Evolutionary conservation across 139 green algal genomes (phyloP).

Genomic region (Chlamydomonas sphaeroides): DNA sequence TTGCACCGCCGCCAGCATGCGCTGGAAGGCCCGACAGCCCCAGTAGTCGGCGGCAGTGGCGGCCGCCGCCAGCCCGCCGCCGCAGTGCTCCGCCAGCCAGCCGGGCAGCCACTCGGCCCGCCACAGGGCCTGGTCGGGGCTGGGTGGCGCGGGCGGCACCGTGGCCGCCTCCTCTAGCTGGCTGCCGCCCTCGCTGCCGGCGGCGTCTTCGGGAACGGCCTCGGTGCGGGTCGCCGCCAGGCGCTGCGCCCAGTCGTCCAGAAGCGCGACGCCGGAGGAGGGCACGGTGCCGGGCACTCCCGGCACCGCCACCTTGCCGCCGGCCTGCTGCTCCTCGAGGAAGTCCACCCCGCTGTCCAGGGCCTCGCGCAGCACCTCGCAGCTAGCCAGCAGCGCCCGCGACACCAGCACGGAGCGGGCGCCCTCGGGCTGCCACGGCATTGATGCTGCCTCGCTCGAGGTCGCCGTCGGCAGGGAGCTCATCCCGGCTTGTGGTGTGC

Average conservation of each 20-base stretch:
- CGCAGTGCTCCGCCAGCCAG: background rate
- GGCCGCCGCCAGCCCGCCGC: background rate
- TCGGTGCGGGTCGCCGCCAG: background rate
- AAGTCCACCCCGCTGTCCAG: background rate
- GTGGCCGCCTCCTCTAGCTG: no score
- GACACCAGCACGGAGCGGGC: background rate
- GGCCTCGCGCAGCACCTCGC: no score
- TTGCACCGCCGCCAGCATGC: background rate
- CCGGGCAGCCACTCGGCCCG: background rate
- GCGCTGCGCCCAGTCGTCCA: background rate
- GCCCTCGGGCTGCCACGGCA: no score
- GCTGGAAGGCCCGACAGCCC: slow-evolving; percentile 10
- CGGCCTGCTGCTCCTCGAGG: background rate
- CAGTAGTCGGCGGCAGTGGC: background rate
- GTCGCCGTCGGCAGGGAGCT: no score
- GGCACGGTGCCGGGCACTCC: slow-evolving; percentile 3
- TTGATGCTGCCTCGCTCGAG: no score
- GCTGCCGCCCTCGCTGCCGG: no score
- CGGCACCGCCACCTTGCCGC: background rate
- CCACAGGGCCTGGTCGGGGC: background rate
- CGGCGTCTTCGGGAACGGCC: no score
- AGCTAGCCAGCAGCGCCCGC: background rate
- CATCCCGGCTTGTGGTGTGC: no score
- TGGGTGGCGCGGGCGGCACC: no score
- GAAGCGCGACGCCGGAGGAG: background rate